phyloP scores from a whole-genome alignment of 2,329 filamentous ascomycete species.

The Talaromyces rugulosus region DNA sequence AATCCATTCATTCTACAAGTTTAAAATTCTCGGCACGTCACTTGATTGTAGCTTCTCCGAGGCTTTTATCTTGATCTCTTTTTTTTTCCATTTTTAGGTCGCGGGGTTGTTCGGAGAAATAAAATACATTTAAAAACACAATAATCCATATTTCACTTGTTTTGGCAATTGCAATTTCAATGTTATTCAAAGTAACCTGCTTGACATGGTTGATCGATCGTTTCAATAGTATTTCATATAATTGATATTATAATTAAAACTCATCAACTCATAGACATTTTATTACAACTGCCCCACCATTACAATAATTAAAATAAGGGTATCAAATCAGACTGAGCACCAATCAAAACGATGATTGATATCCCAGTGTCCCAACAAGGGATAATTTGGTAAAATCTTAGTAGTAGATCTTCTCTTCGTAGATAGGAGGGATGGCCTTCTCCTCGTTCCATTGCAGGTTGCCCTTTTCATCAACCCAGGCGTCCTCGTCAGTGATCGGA shows the following conservation, averaged over 20 bases:
- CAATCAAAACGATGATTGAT: not conserved
- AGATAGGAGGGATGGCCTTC: conserved; percentile 56
- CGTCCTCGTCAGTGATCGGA: conserved; percentile 75
- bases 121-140: not conserved
- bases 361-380: not conserved
- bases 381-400: conserved; percentile 20
- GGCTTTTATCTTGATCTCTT: no score
- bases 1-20: not conserved
- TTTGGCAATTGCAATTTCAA: no score
- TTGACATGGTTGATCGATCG: not conserved
- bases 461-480: conserved; percentile 66
- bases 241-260: not conserved
- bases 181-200: no score
- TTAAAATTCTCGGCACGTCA: not conserved
- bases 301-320: not conserved
- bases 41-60: not conserved
- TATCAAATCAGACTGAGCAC: not conserved
- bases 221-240: not conserved
- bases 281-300: not conserved
- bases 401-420: conserved; percentile 53
- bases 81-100: no score
- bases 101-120: not conserved
- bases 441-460: conserved; percentile 57
- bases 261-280: conserved; percentile 7
- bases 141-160: not conserved